Percentiles rank a stretch among this genome's conserved stretches.
phyloP scores from a whole-genome alignment of 176 grass and related monocot genomes.

The Cocos nucifera region DNA sequence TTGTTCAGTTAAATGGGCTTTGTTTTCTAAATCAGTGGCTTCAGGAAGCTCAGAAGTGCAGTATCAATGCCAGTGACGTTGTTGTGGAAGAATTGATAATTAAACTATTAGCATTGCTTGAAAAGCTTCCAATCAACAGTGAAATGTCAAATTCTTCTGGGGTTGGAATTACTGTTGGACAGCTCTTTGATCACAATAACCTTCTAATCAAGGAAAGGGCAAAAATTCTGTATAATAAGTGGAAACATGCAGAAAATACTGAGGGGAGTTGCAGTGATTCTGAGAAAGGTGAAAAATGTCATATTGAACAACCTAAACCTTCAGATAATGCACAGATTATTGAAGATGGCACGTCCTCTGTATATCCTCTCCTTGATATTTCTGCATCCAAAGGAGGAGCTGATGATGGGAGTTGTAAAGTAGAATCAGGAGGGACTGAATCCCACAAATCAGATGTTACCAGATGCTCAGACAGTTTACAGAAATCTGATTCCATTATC shows the following conservation, averaged over 20 bases:
- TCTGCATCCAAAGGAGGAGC: background rate
- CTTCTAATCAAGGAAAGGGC: slow-evolving; percentile 44
- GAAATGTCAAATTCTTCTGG: slow-evolving; percentile 26
- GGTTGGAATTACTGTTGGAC: slow-evolving; percentile 29
- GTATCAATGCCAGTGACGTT: slow-evolving; percentile 3
- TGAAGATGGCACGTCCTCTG: too few species aligned
- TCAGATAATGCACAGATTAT: background rate
- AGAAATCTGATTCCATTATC: slow-evolving; percentile 10
- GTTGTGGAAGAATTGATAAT: slow-evolving; percentile 32
- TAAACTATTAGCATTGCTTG: slow-evolving; percentile 35
- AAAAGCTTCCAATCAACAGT: slow-evolving; percentile 27
- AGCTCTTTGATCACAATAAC: slow-evolving; percentile 34
- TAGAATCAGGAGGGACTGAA: slow-evolving; percentile 7
- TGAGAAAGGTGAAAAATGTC: slow-evolving; percentile 8
- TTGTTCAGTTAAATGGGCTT: slow-evolving; percentile 49
- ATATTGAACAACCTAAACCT: slow-evolving; percentile 4
- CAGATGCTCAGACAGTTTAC: slow-evolving; percentile 3
- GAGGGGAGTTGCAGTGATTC: slow-evolving; percentile 1
- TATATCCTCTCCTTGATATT: background rate
- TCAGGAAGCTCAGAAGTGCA: slow-evolving; percentile 38
- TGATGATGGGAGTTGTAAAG: slow-evolving; percentile 5
- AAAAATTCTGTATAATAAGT: slow-evolving; percentile 33
- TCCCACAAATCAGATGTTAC: slow-evolving; percentile 12
- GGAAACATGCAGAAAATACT: slow-evolving; percentile 15
- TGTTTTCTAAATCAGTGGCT: slow-evolving; percentile 57